phyloP scores from a whole-genome alignment of 805 yeast genomes.

The Wickerhamomyces bovis region DNA sequence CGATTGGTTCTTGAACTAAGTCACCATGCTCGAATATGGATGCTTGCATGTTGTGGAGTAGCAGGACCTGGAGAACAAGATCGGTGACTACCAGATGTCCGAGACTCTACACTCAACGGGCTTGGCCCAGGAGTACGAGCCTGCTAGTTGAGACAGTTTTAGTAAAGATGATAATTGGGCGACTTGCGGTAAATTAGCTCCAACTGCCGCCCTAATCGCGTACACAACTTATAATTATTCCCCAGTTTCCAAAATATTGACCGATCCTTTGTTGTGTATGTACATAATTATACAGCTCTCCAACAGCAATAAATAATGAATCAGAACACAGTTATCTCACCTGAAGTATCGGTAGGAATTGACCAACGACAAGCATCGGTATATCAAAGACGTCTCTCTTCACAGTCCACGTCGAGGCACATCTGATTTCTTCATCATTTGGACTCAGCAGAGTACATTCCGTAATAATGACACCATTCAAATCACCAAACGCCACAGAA shows the following conservation, averaged over 20 bases:
- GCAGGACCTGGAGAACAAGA: constrained; percentile 13
- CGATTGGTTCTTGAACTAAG: too few relatives aligned
- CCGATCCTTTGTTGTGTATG: too few relatives aligned
- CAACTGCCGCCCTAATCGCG: too few relatives aligned
- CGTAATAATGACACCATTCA: constrained; percentile 33
- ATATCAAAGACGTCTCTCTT: constrained; percentile 78
- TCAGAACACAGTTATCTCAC: constrained; percentile 10
- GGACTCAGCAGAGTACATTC: constrained; percentile 34
- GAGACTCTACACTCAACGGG: constrained; percentile 1
- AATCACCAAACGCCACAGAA: constrained; percentile 42
- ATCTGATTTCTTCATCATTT: constrained; percentile 39
- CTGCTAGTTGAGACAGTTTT: too few relatives aligned
- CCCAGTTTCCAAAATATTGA: too few relatives aligned
- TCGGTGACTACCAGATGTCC: constrained; percentile 21
- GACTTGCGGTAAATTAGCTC: too few relatives aligned
- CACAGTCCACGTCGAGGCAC: constrained; percentile 82
- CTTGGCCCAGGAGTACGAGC: not conserved
- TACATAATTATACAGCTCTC: too few relatives aligned
- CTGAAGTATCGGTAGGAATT: constrained; percentile 59
- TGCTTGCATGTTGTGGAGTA: constrained; percentile 9
- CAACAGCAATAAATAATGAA: not conserved
- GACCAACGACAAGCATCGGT: constrained; percentile 81
- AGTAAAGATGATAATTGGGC: too few relatives aligned
- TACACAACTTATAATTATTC: too few relatives aligned
- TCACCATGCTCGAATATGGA: too few relatives aligned